These are phyloP conservation scores for Eimeria necatrix DNA, from an alignment of 169 alveolate species.

Conservation along the genomic window DNA sequence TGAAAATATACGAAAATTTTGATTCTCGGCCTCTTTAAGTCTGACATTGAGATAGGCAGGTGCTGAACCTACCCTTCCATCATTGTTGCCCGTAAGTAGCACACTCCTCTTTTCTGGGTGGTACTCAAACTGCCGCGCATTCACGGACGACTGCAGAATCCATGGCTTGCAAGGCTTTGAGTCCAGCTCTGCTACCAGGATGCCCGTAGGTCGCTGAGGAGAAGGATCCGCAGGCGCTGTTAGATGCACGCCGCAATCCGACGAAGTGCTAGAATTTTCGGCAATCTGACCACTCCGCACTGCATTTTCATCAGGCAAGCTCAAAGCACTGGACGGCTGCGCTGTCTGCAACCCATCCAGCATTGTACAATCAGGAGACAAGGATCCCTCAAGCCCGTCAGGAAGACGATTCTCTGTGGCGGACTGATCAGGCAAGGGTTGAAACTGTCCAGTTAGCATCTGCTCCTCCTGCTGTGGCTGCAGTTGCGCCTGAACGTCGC, in stretches of 20 bases:
- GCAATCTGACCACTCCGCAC: neutral
- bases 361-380: neutral
- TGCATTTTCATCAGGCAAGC: neutral
- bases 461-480: neutral
- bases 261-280: neutral
- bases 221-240: neutral
- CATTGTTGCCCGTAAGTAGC: conserved; percentile 81
- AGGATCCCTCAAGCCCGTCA: neutral
- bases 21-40: conserved; percentile 40
- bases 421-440: neutral
- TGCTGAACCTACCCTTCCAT: conserved; percentile 77
- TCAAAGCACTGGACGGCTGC: neutral
- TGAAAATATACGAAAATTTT: too few species aligned
- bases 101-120: conserved; percentile 77
- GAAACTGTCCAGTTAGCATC: neutral
- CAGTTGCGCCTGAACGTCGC: neutral
- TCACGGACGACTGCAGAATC: conserved; percentile 72
- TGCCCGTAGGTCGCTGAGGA: conserved; percentile 46
- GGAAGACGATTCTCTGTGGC: neutral
- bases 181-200: conserved; percentile 28
- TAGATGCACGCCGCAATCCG: neutral
- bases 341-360: neutral
- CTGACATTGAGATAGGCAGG: neutral
- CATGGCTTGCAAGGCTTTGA: conserved; percentile 41
- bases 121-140: conserved; percentile 84